A percentile compares a stretch with the other conserved stretches of the same genome.
These are phyloP conservation scores for Chamaenerion angustifolium DNA, from an alignment of 345 rosid genomes.

Conservation along the genomic window DNA sequence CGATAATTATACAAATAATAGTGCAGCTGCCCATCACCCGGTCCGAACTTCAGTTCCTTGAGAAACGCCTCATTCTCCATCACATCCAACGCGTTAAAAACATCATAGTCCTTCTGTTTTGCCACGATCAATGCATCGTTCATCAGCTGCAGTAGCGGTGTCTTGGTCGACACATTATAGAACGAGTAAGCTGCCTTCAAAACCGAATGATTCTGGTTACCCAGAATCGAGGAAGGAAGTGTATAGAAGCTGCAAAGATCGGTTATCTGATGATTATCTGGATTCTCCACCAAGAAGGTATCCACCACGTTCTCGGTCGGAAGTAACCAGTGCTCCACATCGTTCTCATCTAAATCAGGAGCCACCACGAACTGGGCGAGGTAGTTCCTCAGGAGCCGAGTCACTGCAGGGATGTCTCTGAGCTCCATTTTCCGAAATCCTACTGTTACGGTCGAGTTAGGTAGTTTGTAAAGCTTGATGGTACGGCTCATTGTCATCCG, in stretches of 20 bases:
- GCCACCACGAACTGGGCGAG: slow-evolving; percentile 63
- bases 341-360: slow-evolving; percentile 73
- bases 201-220: slow-evolving; percentile 54
- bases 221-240: slow-evolving; percentile 87
- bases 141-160: slow-evolving; percentile 84
- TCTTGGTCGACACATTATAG: slow-evolving; percentile 74
- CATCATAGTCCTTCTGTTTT: slow-evolving; percentile 75
- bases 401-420: slow-evolving; percentile 77
- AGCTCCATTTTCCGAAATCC: slow-evolving; percentile 88
- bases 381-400: slow-evolving; percentile 61
- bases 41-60: slow-evolving; percentile 84
- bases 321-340: slow-evolving; percentile 91
- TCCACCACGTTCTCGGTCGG: slow-evolving; percentile 69
- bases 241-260: slow-evolving; percentile 96
- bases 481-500: slow-evolving; percentile 98
- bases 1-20: slow-evolving; percentile 82
- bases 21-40: slow-evolving; percentile 92
- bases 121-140: slow-evolving; percentile 73
- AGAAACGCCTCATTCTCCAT: slow-evolving; percentile 89
- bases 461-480: slow-evolving; percentile 73
- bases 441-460: slow-evolving; percentile 59
- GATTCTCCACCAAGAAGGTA: slow-evolving; percentile 77
- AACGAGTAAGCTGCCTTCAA: slow-evolving; percentile 92
- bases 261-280: slow-evolving; percentile 68
- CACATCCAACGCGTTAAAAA: slow-evolving; percentile 80